A percentile compares a stretch with the other conserved stretches of the same genome.
Evolutionary conservation across 2,329 filamentous ascomycete genomes (phyloP).

Genomic region (Sarocladium kiliense): DNA sequence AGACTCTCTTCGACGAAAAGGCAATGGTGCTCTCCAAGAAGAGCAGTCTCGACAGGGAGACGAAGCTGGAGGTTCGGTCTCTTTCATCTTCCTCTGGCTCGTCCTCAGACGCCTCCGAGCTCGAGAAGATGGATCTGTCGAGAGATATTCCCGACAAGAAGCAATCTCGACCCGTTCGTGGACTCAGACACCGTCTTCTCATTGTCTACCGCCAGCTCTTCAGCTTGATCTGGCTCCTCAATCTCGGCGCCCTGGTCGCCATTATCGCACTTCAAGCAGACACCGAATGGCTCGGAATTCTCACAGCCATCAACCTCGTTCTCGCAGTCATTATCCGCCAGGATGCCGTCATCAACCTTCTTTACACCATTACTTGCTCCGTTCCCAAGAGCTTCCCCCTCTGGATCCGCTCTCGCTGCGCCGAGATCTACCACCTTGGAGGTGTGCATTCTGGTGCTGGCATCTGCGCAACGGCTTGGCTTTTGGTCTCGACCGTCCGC

Average conservation of each 20-base stretch:
- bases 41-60: conserved; percentile 14
- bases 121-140: conserved; percentile 24
- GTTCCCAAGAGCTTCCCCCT: conserved; percentile 41
- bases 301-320: conserved; percentile 44
- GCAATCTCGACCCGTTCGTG: conserved; percentile 30
- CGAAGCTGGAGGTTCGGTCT: conserved; percentile 23
- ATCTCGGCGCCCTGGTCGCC: conserved; percentile 41
- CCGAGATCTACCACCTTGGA: conserved; percentile 48
- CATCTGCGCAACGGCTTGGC: conserved; percentile 44
- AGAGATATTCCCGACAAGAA: conserved; percentile 35
- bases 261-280: conserved; percentile 30
- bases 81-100: conserved; percentile 24
- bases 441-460: conserved; percentile 47
- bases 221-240: conserved; percentile 44
- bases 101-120: conserved; percentile 21
- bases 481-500: conserved; percentile 36
- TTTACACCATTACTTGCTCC: conserved; percentile 42
- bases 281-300: conserved; percentile 32
- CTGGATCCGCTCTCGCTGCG: conserved; percentile 39
- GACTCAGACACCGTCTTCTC: conserved; percentile 39
- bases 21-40: conserved; percentile 8
- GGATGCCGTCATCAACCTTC: conserved; percentile 45
- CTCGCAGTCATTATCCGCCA: conserved; percentile 48
- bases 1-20: conserved; percentile 10
- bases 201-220: conserved; percentile 54